These are phyloP conservation scores for Nannochloropsis salina DNA, from an alignment of 108 stramenopile genomes.

Conservation along the genomic window DNA sequence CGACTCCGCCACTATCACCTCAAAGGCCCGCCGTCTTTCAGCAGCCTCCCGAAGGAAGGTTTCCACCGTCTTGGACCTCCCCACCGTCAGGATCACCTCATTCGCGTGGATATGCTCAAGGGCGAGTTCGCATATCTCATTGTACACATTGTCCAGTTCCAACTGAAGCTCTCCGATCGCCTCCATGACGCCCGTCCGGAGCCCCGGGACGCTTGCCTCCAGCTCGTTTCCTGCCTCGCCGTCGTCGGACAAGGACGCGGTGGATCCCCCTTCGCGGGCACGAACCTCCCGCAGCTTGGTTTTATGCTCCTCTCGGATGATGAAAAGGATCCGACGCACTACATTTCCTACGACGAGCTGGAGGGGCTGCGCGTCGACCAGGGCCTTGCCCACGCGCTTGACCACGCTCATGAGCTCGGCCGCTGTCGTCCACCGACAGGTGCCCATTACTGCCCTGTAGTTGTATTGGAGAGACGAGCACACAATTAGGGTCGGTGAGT, in stretches of 20 bases:
- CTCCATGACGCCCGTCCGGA: constrained; percentile 34
- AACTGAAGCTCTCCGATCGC: constrained; percentile 31
- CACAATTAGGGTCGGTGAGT: not conserved
- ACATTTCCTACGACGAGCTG: constrained; percentile 43
- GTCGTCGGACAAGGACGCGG: not conserved
- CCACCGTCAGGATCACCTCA: constrained; percentile 81
- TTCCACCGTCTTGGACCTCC: constrained; percentile 72
- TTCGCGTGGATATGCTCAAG: constrained; percentile 86
- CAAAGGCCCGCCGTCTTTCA: constrained; percentile 70
- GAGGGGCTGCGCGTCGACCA: constrained; percentile 36
- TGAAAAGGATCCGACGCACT: constrained; percentile 42
- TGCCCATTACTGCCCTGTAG: constrained; percentile 27
- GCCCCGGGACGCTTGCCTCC: constrained; percentile 27
- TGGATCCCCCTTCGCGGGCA: constrained; percentile 9
- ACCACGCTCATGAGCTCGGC: constrained; percentile 45
- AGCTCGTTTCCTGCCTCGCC: constrained; percentile 2
- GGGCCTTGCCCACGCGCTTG: constrained; percentile 37
- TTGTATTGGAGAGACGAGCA: not conserved
- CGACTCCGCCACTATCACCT: constrained; percentile 86
- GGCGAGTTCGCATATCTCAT: constrained; percentile 48
- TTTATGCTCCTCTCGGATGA: constrained; percentile 43
- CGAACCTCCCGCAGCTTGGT: not conserved
- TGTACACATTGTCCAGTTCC: constrained; percentile 36
- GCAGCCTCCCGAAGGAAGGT: constrained; percentile 61
- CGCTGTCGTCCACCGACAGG: constrained; percentile 43